phyloP scores from a whole-genome alignment of 2,329 filamentous ascomycete genomes.

The Aspergillus japonicus region DNA sequence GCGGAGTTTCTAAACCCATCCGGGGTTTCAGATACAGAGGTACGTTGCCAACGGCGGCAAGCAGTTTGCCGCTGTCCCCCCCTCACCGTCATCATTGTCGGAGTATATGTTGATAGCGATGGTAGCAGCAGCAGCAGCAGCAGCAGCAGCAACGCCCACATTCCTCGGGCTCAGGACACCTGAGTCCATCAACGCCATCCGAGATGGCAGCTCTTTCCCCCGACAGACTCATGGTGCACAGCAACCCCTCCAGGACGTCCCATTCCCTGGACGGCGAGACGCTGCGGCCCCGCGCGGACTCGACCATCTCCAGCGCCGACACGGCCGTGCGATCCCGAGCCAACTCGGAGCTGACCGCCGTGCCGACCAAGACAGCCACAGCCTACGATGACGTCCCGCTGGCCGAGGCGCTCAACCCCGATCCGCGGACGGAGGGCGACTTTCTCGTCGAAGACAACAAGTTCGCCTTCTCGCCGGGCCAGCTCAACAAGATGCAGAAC shows the following conservation, averaged over 20 bases:
- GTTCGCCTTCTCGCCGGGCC: conserved; percentile 76
- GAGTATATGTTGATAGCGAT: conserved; percentile 8
- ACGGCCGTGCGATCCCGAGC: conserved; percentile 35
- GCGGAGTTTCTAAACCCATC: conserved; percentile 16
- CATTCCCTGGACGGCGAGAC: conserved; percentile 45
- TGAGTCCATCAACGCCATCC: conserved; percentile 20
- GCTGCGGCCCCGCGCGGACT: conserved; percentile 44
- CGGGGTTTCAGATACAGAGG: conserved; percentile 11
- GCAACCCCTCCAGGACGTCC: conserved; percentile 31
- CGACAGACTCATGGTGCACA: conserved; percentile 26
- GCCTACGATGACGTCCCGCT: conserved; percentile 40
- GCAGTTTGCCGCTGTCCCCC: background rate
- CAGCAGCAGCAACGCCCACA: conserved; percentile 2
- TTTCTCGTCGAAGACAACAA: conserved; percentile 76
- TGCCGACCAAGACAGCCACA: conserved; percentile 15
- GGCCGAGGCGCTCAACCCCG: conserved; percentile 67
- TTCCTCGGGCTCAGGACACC: conserved; percentile 4
- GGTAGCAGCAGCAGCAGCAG: background rate
- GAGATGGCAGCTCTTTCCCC: conserved; percentile 27
- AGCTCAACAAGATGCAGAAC: conserved; percentile 83
- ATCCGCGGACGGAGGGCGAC: conserved; percentile 71
- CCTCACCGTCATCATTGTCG: background rate
- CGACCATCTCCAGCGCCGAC: conserved; percentile 38
- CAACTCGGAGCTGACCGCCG: conserved; percentile 30
- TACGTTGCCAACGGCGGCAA: conserved; percentile 5